These are phyloP conservation scores for Boletus pseudo-olivaceus DNA, from an alignment of 768 basidiomycete genomes.

Conservation along the genomic window DNA sequence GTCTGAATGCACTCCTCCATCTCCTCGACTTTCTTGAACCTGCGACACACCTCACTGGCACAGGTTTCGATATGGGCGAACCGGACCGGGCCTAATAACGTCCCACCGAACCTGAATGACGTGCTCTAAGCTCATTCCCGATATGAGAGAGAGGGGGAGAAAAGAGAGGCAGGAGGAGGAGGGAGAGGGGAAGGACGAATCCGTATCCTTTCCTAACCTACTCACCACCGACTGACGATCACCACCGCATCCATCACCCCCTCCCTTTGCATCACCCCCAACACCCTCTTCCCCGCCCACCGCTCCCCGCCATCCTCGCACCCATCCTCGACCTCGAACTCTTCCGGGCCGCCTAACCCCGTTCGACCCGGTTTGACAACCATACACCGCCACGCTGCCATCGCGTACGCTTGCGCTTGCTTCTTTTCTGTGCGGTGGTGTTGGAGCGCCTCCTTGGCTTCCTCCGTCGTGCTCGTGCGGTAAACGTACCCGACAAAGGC, in stretches of 20 bases:
- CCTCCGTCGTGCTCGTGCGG: slow-evolving; percentile 42
- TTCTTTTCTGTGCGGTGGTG: not conserved
- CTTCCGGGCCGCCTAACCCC: slow-evolving; percentile 69
- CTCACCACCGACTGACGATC: slow-evolving; percentile 72
- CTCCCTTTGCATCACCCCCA: slow-evolving; percentile 66
- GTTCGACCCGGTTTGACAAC: slow-evolving; percentile 57
- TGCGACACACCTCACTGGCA: slow-evolving; percentile 66
- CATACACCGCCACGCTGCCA: slow-evolving; percentile 80
- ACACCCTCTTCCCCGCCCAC: slow-evolving; percentile 60
- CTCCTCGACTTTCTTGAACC: slow-evolving; percentile 66
- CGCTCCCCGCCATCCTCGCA: slow-evolving; percentile 77
- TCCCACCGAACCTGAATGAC: slow-evolving; percentile 72
- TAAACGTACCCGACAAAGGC: slow-evolving; percentile 67
- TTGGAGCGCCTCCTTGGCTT: not conserved
- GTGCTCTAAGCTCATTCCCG: not conserved
- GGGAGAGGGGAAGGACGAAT: not conserved
- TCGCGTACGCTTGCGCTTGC: slow-evolving; percentile 45
- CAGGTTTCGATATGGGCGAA: slow-evolving; percentile 80
- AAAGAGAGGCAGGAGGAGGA: too few species aligned
- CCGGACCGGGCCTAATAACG: slow-evolving; percentile 68
- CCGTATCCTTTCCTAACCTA: too few species aligned
- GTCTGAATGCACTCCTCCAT: slow-evolving; percentile 57
- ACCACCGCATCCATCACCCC: slow-evolving; percentile 76
- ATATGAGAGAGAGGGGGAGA: not conserved
- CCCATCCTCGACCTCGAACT: slow-evolving; percentile 64